phyloP scores from a whole-genome alignment of 441 rosid genomes.

The Croton laevigatus region DNA sequence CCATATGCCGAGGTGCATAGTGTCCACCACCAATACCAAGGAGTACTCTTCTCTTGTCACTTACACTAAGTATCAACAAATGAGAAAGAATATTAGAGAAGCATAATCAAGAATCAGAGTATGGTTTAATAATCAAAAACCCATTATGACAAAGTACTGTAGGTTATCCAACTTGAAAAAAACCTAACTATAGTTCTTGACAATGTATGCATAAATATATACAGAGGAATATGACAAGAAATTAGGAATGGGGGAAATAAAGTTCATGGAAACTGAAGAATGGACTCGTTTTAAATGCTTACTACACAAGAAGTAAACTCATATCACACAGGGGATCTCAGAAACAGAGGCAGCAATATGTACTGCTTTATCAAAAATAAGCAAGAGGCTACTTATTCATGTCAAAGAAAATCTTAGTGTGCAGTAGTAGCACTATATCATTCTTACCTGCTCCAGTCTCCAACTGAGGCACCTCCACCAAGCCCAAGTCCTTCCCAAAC shows the following conservation, averaged over 20 bases:
- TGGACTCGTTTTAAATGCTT: neutral
- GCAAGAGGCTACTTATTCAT: neutral
- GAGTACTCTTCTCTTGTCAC: constrained; percentile 57
- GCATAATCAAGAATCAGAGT: neutral
- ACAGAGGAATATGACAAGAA: neutral
- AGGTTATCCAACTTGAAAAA: neutral
- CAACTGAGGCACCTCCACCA: constrained; percentile 64
- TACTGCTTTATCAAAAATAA: neutral
- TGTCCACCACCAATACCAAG: constrained; percentile 92
- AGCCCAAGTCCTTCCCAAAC: constrained; percentile 92
- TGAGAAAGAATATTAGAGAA: constrained; percentile 11
- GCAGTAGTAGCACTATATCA: neutral
- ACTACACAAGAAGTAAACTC: constrained; percentile 3
- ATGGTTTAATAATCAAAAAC: neutral
- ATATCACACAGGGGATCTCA: neutral
- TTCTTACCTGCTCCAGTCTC: constrained; percentile 78
- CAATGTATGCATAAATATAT: neutral
- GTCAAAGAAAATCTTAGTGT: neutral
- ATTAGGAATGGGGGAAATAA: neutral
- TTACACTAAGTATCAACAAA: constrained; percentile 39
- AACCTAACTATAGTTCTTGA: neutral
- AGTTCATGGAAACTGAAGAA: neutral
- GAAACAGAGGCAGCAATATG: neutral
- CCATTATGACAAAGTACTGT: neutral
- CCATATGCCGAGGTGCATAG: constrained; percentile 93